phyloP scores from a whole-genome alignment of 495 filamentous ascomycete genomes.

The Lepidopterella palustris region DNA sequence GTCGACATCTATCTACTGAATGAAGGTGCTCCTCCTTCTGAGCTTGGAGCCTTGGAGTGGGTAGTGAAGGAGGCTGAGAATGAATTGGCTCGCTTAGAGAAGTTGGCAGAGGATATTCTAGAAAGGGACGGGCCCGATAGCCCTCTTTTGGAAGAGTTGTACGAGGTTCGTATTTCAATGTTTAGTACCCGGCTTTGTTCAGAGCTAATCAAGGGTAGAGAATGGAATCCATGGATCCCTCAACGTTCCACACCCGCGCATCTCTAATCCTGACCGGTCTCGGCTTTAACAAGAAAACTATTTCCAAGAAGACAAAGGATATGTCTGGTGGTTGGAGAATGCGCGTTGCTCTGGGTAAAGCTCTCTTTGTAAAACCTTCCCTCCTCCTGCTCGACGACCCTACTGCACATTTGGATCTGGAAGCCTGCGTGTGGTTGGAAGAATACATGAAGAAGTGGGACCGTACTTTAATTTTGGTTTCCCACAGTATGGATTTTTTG shows the following conservation, averaged over 20 bases:
- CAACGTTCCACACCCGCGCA: constrained; percentile 96
- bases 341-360: constrained; percentile 96
- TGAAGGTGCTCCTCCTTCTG: constrained; percentile 86
- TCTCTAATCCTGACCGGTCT: constrained; percentile 97
- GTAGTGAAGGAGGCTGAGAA: constrained; percentile 92
- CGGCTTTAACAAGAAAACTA: constrained; percentile 95
- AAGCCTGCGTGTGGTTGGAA: constrained; percentile 99
- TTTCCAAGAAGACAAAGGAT: constrained; percentile 98
- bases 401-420: constrained; percentile 97
- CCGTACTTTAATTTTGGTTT: constrained; percentile 92
- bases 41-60: constrained; percentile 91
- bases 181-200: neutral
- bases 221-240: constrained; percentile 98
- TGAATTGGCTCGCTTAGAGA: constrained; percentile 85
- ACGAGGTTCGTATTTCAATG: constrained; percentile 63
- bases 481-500: constrained; percentile 96
- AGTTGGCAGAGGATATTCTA: constrained; percentile 78
- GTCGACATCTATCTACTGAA: constrained; percentile 98
- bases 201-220: constrained; percentile 49
- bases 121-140: constrained; percentile 88
- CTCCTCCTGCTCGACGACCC: constrained; percentile 95
- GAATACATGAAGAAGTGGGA: constrained; percentile 99
- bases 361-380: constrained; percentile 95
- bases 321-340: constrained; percentile 99
- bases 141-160: constrained; percentile 87